phyloP scores from a whole-genome alignment of 1,139 yeast species.

The Hemisphaericaspora xylanilytica region DNA sequence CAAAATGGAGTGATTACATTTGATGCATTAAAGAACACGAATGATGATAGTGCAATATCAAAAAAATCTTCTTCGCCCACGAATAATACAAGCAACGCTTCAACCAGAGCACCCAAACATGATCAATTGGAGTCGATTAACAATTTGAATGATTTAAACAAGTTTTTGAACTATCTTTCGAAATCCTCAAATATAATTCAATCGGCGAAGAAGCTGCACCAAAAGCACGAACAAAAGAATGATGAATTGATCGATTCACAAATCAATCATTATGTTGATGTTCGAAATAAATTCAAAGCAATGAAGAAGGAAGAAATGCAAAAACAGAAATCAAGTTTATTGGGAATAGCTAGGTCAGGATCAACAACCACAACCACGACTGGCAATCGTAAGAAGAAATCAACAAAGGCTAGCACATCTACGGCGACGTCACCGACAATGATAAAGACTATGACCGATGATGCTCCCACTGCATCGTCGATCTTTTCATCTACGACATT shows the following conservation, averaged over 20 bases:
- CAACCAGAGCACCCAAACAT: conserved; percentile 16
- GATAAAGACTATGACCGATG: neutral
- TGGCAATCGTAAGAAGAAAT: neutral
- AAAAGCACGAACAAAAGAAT: conserved; percentile 9
- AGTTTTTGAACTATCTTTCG: conserved; percentile 39
- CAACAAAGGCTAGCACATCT: neutral
- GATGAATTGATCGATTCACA: conserved; percentile 29
- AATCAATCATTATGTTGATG: conserved; percentile 33
- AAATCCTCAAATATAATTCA: conserved; percentile 41
- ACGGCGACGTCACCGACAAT: conserved; percentile 1
- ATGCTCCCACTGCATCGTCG: neutral
- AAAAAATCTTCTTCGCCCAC: conserved; percentile 9
- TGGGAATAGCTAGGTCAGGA: neutral
- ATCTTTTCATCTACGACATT: conserved; percentile 6
- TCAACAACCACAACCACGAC: neutral
- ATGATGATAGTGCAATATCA: conserved; percentile 3
- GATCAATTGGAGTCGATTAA: conserved; percentile 43
- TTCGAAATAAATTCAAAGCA: conserved; percentile 25
- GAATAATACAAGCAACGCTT: neutral
- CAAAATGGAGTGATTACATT: conserved; percentile 48
- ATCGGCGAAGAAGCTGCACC: conserved; percentile 36
- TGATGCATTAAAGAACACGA: conserved; percentile 34
- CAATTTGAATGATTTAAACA: conserved; percentile 43
- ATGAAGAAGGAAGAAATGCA: conserved; percentile 19
- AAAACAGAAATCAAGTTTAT: conserved; percentile 2